Percentiles rank a stretch among this genome's conserved stretches.
phyloP scores from a whole-genome alignment of 257 asterid species.

The Gentiana macrophylla region DNA sequence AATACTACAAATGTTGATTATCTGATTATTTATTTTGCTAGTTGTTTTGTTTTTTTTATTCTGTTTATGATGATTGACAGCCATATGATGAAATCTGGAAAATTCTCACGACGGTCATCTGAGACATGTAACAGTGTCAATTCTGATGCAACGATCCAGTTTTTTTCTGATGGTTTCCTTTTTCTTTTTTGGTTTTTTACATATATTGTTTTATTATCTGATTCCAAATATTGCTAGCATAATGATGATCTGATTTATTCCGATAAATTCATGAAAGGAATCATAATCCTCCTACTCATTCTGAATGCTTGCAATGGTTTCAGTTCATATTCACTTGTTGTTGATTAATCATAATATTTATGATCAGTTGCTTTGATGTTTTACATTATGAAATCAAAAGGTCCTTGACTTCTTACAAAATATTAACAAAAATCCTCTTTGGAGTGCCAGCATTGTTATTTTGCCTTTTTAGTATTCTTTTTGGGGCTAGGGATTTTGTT shows the following conservation, averaged over 20 bases:
- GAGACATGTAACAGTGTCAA: conserved; percentile 34
- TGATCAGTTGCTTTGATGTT: conserved; percentile 36
- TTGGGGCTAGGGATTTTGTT: too few species aligned
- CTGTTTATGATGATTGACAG: too few species aligned
- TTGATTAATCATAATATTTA: neutral
- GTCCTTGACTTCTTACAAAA: conserved; percentile 23
- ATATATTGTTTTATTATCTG: neutral
- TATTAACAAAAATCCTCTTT: conserved; percentile 44
- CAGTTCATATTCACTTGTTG: neutral
- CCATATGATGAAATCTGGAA: conserved; percentile 55
- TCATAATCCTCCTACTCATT: conserved; percentile 81
- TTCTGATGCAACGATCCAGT: conserved; percentile 42
- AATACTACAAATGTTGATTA: neutral
- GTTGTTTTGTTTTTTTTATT: too few species aligned
- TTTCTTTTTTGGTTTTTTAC: too few species aligned
- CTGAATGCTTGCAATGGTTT: conserved; percentile 41
- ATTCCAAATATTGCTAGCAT: conserved; percentile 14
- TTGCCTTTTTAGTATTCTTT: neutral
- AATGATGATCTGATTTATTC: conserved; percentile 44
- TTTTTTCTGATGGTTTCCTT: conserved; percentile 35
- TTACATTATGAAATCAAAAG: conserved; percentile 26
- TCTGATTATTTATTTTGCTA: too few species aligned
- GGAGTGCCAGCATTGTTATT: conserved; percentile 29
- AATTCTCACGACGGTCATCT: conserved; percentile 93
- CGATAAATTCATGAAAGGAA: conserved; percentile 53